Percentiles rank a stretch among this genome's conserved stretches.
Conservation (phyloP, 495 filamentous ascomycete genomes). For the Hypoxylon crocopeplum region DNA sequence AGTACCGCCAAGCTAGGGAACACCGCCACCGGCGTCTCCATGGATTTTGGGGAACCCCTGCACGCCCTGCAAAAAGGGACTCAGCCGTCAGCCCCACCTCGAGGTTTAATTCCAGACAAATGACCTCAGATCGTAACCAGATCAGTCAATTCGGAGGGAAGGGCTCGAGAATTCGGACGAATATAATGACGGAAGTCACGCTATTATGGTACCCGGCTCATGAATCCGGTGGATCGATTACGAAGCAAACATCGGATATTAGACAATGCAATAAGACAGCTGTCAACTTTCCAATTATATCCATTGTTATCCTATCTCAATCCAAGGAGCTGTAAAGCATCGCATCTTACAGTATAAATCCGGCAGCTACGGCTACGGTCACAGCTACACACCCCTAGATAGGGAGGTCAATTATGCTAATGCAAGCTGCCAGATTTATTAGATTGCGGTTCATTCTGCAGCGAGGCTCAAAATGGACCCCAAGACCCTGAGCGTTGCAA, state of each 20-base stretch:
- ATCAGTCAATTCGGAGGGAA: conserved; percentile 31
- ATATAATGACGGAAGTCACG: conserved; percentile 7
- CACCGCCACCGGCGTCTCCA: conserved; percentile 18
- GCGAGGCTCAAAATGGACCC: conserved; percentile 22
- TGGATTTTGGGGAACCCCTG: conserved; percentile 29
- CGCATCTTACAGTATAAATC: conserved; percentile 5
- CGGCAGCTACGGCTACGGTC: too few relatives aligned
- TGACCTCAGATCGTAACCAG: conserved; percentile 22
- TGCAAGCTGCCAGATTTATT: conserved; percentile 31
- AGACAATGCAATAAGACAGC: background rate
- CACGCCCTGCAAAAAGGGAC: background rate
- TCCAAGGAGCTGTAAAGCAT: conserved; percentile 3
- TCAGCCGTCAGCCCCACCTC: background rate
- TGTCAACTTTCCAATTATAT: background rate
- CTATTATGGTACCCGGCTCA: conserved; percentile 7
- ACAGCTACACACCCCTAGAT: too few relatives aligned
- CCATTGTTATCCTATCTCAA: background rate
- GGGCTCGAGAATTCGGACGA: conserved; percentile 18
- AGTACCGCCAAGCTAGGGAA: conserved; percentile 3
- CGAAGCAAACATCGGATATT: background rate
- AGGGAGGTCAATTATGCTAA: conserved; percentile 27
- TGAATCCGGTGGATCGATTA: background rate
- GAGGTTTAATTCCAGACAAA: conserved; percentile 12
- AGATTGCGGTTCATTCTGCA: conserved; percentile 12
- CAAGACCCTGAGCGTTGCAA: conserved; percentile 28